Evolutionary conservation across 495 filamentous ascomycete species (phyloP).

Genomic region (Hypoxylon cercidicola): DNA sequence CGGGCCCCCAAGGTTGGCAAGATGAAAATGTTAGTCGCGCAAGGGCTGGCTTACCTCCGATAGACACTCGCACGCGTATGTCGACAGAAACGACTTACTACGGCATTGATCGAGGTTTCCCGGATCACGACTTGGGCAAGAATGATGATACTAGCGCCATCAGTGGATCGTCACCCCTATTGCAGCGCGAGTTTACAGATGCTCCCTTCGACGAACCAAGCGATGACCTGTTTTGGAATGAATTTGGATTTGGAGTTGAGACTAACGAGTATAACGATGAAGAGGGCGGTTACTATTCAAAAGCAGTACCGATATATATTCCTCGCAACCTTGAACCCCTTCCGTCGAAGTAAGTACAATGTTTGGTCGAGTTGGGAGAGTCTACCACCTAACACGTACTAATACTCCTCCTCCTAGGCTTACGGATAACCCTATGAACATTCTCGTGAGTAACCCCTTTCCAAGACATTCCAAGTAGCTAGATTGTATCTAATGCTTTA

Average conservation of each 20-base stretch:
- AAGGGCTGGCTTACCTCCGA: conserved; percentile 36
- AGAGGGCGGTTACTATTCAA: conserved; percentile 73
- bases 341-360: conserved; percentile 53
- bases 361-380: neutral
- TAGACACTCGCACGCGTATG: conserved; percentile 36
- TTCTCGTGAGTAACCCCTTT: conserved; percentile 67
- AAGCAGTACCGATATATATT: conserved; percentile 63
- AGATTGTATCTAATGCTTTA: conserved; percentile 25
- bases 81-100: conserved; percentile 58
- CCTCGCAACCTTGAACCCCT: conserved; percentile 50
- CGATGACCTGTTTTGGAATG: conserved; percentile 38
- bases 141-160: conserved; percentile 72
- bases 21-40: conserved; percentile 40
- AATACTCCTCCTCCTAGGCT: conserved; percentile 49
- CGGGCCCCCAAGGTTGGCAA: conserved; percentile 34
- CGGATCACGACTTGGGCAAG: conserved; percentile 72
- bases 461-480: neutral
- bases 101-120: conserved; percentile 74
- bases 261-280: conserved; percentile 61
- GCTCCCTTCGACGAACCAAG: conserved; percentile 31
- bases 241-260: conserved; percentile 60
- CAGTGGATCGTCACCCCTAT: conserved; percentile 54
- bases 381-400: conserved; percentile 3
- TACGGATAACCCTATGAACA: conserved; percentile 77
- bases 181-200: conserved; percentile 41